Percentiles rank a stretch among this genome's conserved stretches.
Evolutionary conservation across 208 protist genomes (phyloP).

Genomic region (Strigomonas culicis): DNA sequence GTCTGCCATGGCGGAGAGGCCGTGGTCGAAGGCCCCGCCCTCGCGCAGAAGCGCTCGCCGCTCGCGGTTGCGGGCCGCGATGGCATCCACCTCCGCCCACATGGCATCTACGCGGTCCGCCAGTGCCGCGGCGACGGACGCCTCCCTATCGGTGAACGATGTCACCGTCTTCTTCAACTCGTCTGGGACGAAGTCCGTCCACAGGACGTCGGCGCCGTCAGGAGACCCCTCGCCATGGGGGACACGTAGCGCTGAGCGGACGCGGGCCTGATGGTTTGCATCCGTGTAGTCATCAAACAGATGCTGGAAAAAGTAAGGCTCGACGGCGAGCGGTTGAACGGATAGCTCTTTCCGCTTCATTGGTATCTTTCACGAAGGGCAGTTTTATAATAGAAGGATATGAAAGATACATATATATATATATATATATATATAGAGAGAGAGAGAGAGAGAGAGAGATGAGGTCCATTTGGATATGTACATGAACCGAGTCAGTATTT

Average conservation of each 20-base stretch:
- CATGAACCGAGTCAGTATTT: no score
- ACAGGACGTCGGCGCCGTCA: conserved; percentile 17
- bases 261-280: no score
- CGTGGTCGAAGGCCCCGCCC: conserved; percentile 18
- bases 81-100: conserved; percentile 56
- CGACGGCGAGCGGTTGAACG: neutral
- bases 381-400: neutral
- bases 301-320: conserved; percentile 7
- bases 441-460: conserved; percentile 8
- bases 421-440: neutral
- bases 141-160: conserved; percentile 21
- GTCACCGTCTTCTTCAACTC: conserved; percentile 17
- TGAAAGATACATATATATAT: neutral
- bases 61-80: conserved; percentile 46
- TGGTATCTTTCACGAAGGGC: conserved; percentile 1
- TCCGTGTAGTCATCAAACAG: neutral
- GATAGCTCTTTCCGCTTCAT: neutral
- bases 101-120: conserved; percentile 28
- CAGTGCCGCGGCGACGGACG: conserved; percentile 20
- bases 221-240: neutral
- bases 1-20: conserved; percentile 17
- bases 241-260: neutral
- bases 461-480: neutral
- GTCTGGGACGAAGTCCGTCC: conserved; percentile 29
- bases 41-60: conserved; percentile 18